These are phyloP conservation scores for Melastoma candidum DNA, from an alignment of 441 rosid species.

Conservation along the genomic window DNA sequence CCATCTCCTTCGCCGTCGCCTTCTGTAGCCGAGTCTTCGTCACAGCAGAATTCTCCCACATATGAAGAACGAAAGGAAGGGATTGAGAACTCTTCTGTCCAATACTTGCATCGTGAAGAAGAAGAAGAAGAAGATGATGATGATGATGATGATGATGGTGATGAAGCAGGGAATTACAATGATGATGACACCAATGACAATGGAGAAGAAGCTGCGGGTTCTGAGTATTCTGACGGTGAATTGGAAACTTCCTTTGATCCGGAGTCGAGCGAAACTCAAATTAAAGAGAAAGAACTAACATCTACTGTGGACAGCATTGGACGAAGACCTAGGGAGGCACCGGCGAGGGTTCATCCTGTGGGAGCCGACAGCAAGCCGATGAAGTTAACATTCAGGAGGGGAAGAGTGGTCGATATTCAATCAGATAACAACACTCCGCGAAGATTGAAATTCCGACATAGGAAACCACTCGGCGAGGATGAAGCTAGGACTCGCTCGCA, in stretches of 20 bases:
- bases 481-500: not conserved
- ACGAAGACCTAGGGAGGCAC: conserved; percentile 20
- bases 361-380: conserved; percentile 7
- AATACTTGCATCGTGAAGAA: too few relatives aligned
- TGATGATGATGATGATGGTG: conserved; percentile 27
- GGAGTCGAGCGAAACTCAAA: conserved; percentile 11
- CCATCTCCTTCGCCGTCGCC: not conserved
- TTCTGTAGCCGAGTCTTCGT: too few relatives aligned
- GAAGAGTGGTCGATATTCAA: conserved; percentile 27
- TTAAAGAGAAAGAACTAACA: conserved; percentile 1
- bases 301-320: conserved; percentile 15
- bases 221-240: too few relatives aligned
- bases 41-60: too few relatives aligned
- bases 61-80: too few relatives aligned
- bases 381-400: conserved; percentile 28
- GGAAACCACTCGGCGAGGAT: conserved; percentile 10
- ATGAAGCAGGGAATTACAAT: conserved; percentile 24
- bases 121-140: too few relatives aligned
- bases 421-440: conserved; percentile 24
- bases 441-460: conserved; percentile 25
- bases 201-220: too few relatives aligned
- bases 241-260: conserved; percentile 13
- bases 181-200: too few relatives aligned
- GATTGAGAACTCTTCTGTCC: too few relatives aligned
- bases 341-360: conserved; percentile 15